A percentile compares a stretch with the other conserved stretches of the same genome.
phyloP scores from a whole-genome alignment of 768 basidiomycete genomes.

The Amanita fuliginea region DNA sequence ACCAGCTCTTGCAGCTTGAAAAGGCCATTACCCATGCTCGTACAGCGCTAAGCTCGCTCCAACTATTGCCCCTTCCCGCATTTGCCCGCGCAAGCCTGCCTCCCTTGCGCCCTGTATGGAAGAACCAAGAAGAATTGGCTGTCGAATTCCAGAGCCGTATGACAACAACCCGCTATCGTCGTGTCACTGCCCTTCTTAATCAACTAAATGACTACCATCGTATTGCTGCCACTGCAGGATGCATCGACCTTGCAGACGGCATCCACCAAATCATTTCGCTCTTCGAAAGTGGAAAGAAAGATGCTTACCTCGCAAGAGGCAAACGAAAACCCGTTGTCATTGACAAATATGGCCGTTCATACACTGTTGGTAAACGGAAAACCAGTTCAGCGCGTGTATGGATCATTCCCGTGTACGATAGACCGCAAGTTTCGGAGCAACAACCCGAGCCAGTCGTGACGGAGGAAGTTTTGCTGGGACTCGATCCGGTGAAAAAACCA shows the following conservation, averaged over 20 bases:
- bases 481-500: too few species aligned
- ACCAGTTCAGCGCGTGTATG: conserved; percentile 86
- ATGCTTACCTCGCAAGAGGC: conserved; percentile 32
- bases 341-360: conserved; percentile 76
- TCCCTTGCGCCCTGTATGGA: conserved; percentile 57
- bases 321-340: conserved; percentile 47
- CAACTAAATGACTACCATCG: conserved; percentile 53
- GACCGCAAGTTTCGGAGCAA: conserved; percentile 3
- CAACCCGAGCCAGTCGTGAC: conserved; percentile 10
- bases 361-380: conserved; percentile 80
- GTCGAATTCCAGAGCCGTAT: conserved; percentile 46
- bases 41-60: conserved; percentile 45
- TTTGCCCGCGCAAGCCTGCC: conserved; percentile 53
- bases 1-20: conserved; percentile 59
- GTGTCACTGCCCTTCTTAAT: conserved; percentile 47
- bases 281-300: conserved; percentile 58
- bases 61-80: conserved; percentile 71
- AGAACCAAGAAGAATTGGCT: conserved; percentile 47
- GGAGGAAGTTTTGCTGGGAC: conserved; percentile 17
- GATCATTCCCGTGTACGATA: conserved; percentile 60
- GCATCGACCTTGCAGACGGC: conserved; percentile 39
- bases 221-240: conserved; percentile 49
- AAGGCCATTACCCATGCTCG: conserved; percentile 47
- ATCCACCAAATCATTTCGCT: conserved; percentile 42
- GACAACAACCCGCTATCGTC: conserved; percentile 61